Evolutionary conservation across 116 monocot genomes (phyloP), one percentile per base, ranked within the genome.

Genomic region (Thalassia testudinum): DNA sequence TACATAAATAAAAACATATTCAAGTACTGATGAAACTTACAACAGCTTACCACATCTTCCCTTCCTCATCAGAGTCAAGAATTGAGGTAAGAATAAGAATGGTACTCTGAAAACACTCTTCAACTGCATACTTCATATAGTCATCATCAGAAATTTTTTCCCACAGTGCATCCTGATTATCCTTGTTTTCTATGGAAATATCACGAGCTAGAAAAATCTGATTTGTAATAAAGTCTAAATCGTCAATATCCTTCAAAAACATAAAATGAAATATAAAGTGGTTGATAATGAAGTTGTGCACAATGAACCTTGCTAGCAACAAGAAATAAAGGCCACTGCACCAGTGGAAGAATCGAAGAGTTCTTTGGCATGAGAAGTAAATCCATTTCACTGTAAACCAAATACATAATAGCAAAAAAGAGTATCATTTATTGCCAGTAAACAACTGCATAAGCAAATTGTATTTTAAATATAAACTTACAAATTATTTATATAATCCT

Each of bases 191-290:
- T 10, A 62, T 55, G 11, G 92, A 87, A 58, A 87, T 83, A 62
- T 93, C 92, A 72, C 58, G 87, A 50, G 93, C 93, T 26, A 87
- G 50, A 74, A 87, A 84, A 49, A 93, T 59, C 93, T 93, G 69
- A 22, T 15, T 2, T 30, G 13, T 16, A 8, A 25, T 21, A 50
- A 43, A 59, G 24, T 57, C 4, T 21, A 40, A 42, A 57, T 42
- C 1, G 17, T 21, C 2, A 42, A 40, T 10, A 42, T 57, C 4
- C 2, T n/a, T 1, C 16, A 51, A 21, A 22, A 26, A 15, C 20
- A 26, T 19, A 21, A 58, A 34, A 38, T 10, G 38, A 29, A 37
- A 45, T 12, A 3, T 7, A 0, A 43, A 42, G 20, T 7, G 0
- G 54, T 12, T 7, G 19, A 34, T 11, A 66, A 34, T 34, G 30